Evolutionary conservation across 1,284 basidiomycete genomes (phyloP), one percentile per base, ranked within the genome.

Genomic region (Ustanciosporium gigantosporum): DNA sequence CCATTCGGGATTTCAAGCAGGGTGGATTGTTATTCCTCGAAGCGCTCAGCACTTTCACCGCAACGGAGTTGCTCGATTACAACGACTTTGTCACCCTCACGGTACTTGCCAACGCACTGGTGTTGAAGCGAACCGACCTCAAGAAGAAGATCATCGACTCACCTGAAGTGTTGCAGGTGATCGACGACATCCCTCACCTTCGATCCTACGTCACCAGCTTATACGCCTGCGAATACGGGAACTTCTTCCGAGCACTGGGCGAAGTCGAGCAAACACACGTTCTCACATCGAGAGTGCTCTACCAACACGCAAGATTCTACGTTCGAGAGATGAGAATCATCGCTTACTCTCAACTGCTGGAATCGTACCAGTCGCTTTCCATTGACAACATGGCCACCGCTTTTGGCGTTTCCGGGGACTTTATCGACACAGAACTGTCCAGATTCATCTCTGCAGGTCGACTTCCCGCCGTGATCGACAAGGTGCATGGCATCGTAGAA

Each of bases 271-370:
- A 92, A 80, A 84, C 84, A 0, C 86, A 90, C 75, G 86, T 97
- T 51, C 81, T 93, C 17, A 88, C 91, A 9, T 94, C 90, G 15
- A 88, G 90, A 21, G 81, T 92, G 36, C 84, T 97, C 35, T 84
- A 87, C 5, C 88, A 88, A 0, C 95, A 98, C 75, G 85, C 91
- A 1, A 85, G 90, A 3, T 96, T 83, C 82, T 97, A 95, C 78
- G 85, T 94, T 17, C 87, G 93, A 41, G 95, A 97, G 79, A 93
- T 97, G 89, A 87, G 94, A 34, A 93, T 98, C 71, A 87, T 91
- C 36, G 92, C 93, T 3, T 98, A 97, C 80, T 82, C 84, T 25
- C 94, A 97, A 77, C 83, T 97, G 3, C 82, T 98, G 15, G 92
- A 97, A 79, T 88, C 86, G 15, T 98, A 98, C 79, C 84, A 88